Conservation (phyloP, 257 asterid genomes). For the Prunella vulgaris region DNA sequence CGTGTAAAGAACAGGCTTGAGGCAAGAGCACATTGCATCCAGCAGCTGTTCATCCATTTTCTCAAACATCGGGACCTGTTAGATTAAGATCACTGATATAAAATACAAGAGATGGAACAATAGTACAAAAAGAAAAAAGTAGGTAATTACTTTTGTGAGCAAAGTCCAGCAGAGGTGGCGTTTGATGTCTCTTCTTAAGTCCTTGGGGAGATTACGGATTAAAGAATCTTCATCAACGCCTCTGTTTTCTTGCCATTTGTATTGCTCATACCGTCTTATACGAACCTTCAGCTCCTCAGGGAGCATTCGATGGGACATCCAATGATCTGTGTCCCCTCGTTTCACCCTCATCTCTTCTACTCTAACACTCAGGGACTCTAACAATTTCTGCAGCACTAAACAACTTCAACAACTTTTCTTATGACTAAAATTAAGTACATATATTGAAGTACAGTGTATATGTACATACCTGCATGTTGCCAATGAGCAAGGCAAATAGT, state of each 20-base stretch:
- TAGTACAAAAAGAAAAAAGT: background rate
- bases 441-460: too few relatives aligned
- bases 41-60: constrained; percentile 55
- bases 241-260: constrained; percentile 63
- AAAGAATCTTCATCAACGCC: constrained; percentile 61
- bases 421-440: background rate
- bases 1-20: constrained; percentile 53
- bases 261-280: constrained; percentile 36
- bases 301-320: constrained; percentile 51
- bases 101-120: background rate
- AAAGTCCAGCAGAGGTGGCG: constrained; percentile 66
- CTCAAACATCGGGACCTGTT: constrained; percentile 59
- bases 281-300: constrained; percentile 33
- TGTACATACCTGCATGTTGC: constrained; percentile 40
- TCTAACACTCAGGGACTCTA: constrained; percentile 37
- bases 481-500: constrained; percentile 39
- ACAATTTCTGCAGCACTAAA: constrained; percentile 26
- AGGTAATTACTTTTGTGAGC: constrained; percentile 41
- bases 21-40: constrained; percentile 48
- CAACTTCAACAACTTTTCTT: background rate
- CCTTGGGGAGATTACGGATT: constrained; percentile 59
- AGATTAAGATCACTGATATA: background rate
- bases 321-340: constrained; percentile 36
- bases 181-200: constrained; percentile 60
- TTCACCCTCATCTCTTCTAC: constrained; percentile 37